These are phyloP conservation scores for Exophiala oligosperma DNA, from an alignment of 2,329 filamentous ascomycete genomes.

Conservation along the genomic window DNA sequence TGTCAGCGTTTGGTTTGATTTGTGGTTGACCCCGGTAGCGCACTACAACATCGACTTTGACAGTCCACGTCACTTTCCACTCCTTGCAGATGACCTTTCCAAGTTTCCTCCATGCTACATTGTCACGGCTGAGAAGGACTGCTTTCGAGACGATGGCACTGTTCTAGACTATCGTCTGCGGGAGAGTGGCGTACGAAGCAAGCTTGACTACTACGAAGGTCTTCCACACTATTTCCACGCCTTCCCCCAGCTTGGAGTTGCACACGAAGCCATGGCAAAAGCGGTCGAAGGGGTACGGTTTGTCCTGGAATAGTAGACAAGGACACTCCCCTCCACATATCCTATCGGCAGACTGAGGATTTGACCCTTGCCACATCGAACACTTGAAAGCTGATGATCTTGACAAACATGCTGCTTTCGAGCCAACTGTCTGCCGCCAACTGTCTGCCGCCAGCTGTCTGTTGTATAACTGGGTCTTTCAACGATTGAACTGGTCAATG, in stretches of 20 bases:
- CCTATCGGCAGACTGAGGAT: neutral
- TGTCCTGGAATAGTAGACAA: slow-evolving; percentile 11
- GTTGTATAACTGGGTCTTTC: too few species aligned
- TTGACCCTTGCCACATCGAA: too few species aligned
- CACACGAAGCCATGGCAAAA: slow-evolving; percentile 24
- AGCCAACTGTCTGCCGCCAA: too few species aligned
- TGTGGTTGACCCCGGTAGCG: slow-evolving; percentile 5
- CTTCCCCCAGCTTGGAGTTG: slow-evolving; percentile 19
- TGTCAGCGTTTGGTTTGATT: neutral
- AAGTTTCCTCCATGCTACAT: slow-evolving; percentile 25
- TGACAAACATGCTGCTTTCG: too few species aligned
- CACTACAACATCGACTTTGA: slow-evolving; percentile 23
- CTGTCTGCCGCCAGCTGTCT: too few species aligned
- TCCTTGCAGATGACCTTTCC: slow-evolving; percentile 22
- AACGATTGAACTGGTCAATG: too few species aligned
- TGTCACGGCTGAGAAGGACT: slow-evolving; percentile 29
- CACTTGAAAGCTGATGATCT: too few species aligned
- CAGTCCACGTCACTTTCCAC: slow-evolving; percentile 19
- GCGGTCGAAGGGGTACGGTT: slow-evolving; percentile 23
- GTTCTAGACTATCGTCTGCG: slow-evolving; percentile 52
- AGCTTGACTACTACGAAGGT: slow-evolving; percentile 45
- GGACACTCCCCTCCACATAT: neutral
- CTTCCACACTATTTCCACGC: slow-evolving; percentile 42
- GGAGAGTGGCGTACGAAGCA: slow-evolving; percentile 47
- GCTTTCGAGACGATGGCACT: slow-evolving; percentile 52